phyloP scores from a whole-genome alignment of 768 basidiomycete species.

The Pleurotus platypus region DNA sequence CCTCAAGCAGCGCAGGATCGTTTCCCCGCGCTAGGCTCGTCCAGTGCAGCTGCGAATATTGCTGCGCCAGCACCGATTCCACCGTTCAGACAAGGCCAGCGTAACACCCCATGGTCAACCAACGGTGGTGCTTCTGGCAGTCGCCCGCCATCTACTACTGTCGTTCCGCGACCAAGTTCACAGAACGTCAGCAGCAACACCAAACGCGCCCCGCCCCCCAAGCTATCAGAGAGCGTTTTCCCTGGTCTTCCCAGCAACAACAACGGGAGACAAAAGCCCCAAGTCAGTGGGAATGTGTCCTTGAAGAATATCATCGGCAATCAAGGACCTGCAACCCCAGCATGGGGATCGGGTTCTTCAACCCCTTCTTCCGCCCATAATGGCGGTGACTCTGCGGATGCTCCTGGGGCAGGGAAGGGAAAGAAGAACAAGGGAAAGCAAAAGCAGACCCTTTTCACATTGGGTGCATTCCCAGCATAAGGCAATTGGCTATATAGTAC shows the following conservation, averaged over 20 bases:
- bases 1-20: constrained; percentile 10
- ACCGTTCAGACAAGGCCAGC: constrained; percentile 39
- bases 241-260: constrained; percentile 59
- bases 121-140: constrained; percentile 26
- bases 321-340: constrained; percentile 31
- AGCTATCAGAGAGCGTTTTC: constrained; percentile 56
- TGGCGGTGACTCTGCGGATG: constrained; percentile 12
- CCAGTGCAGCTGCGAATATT: constrained; percentile 4
- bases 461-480: constrained; percentile 45
- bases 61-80: constrained; percentile 20
- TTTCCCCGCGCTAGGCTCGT: constrained; percentile 10
- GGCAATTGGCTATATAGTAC: neutral
- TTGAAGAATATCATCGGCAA: constrained; percentile 64
- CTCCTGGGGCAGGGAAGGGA: constrained; percentile 33
- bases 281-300: constrained; percentile 61
- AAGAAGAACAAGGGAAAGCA: constrained; percentile 81
- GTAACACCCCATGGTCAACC: constrained; percentile 63
- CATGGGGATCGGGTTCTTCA: constrained; percentile 33
- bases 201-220: constrained; percentile 29
- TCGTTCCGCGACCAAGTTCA: constrained; percentile 20
- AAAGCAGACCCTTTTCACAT: constrained; percentile 80
- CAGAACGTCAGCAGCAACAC: constrained; percentile 14
- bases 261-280: constrained; percentile 35
- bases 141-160: constrained; percentile 18
- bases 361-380: constrained; percentile 8